Percentiles rank a stretch among this genome's conserved stretches.
phyloP scores from a whole-genome alignment of 1,284 basidiomycete genomes.

The Marasmius fiardii region DNA sequence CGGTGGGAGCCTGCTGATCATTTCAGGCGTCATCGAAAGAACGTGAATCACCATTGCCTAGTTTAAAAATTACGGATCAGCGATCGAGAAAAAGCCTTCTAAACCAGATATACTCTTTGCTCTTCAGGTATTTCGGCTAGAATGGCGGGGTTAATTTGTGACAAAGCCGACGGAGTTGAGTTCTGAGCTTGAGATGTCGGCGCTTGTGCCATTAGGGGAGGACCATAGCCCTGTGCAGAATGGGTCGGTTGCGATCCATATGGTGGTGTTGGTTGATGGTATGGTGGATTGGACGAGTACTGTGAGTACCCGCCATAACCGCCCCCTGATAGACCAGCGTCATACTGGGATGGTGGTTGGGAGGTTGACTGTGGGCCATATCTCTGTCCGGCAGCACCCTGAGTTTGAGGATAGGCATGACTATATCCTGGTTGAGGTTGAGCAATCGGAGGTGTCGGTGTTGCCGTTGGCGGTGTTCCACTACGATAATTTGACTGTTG shows the following conservation, averaged over 20 bases:
- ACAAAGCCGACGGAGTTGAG: conserved; percentile 5
- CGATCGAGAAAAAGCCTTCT: neutral
- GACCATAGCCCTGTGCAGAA: conserved; percentile 5
- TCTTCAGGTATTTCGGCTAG: conserved; percentile 64
- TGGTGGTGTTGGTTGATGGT: no score
- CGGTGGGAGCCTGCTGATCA: conserved; percentile 58
- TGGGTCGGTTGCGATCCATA: neutral
- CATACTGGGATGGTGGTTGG: neutral
- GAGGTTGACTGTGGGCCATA: neutral
- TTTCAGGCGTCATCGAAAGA: conserved; percentile 66
- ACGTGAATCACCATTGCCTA: conserved; percentile 68
- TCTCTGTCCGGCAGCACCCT: neutral
- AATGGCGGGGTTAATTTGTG: conserved; percentile 34
- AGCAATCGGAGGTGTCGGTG: conserved; percentile 25
- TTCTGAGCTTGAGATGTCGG: conserved; percentile 17
- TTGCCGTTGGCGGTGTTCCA: conserved; percentile 34
- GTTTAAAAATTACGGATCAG: neutral
- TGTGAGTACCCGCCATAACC: conserved; percentile 4
- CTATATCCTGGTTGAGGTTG: conserved; percentile 13
- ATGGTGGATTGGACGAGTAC: no score
- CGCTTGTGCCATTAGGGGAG: conserved; percentile 15
- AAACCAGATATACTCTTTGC: conserved; percentile 47
- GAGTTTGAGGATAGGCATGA: conserved; percentile 12
- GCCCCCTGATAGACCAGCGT: neutral
- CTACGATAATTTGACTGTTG: conserved; percentile 36